phyloP scores from a whole-genome alignment of 1,139 yeast genomes.

The Arxiozyma bovina region DNA sequence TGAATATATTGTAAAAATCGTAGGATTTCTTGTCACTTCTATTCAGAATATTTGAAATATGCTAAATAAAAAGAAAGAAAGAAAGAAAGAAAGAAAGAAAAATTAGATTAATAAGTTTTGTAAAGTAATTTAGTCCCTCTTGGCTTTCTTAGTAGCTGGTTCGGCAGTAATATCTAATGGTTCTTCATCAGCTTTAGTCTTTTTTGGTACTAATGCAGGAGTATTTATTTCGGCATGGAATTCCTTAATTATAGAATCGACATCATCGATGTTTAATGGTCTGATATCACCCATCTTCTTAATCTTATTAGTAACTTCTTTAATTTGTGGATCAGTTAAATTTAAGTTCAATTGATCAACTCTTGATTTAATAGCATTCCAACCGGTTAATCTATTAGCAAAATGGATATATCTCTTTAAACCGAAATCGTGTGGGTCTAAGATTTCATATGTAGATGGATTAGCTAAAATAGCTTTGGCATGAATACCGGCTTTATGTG shows the following conservation, averaged over 20 bases:
- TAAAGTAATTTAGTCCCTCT: not conserved
- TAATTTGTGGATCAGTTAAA: conserved; percentile 85
- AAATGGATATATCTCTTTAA: conserved; percentile 92
- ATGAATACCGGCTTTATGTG: conserved; percentile 99
- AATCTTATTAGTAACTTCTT: conserved; percentile 89
- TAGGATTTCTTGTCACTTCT: not conserved
- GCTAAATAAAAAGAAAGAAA: not conserved
- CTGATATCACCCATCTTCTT: conserved; percentile 92
- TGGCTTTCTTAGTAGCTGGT: conserved; percentile 22
- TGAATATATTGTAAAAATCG: not conserved
- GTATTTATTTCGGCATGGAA: conserved; percentile 64
- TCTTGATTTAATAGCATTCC: conserved; percentile 98
- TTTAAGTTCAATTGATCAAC: conserved; percentile 92
- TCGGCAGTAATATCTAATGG: conserved; percentile 23
- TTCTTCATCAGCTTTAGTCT: conserved; percentile 23
- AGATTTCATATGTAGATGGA: conserved; percentile 95
- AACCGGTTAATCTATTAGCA: conserved; percentile 95
- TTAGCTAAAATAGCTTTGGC: conserved; percentile 98
- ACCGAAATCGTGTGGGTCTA: conserved; percentile 92
- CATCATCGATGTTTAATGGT: conserved; percentile 91
- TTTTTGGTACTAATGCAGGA: conserved; percentile 30
- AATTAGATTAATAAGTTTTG: too few species aligned
- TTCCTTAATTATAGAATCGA: conserved; percentile 91
- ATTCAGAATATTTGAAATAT: not conserved
- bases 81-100: not conserved